Evolutionary conservation across 2,329 filamentous ascomycete genomes (phyloP), one percentile per base, ranked within the genome.

Genomic region (Colletotrichum musae): DNA sequence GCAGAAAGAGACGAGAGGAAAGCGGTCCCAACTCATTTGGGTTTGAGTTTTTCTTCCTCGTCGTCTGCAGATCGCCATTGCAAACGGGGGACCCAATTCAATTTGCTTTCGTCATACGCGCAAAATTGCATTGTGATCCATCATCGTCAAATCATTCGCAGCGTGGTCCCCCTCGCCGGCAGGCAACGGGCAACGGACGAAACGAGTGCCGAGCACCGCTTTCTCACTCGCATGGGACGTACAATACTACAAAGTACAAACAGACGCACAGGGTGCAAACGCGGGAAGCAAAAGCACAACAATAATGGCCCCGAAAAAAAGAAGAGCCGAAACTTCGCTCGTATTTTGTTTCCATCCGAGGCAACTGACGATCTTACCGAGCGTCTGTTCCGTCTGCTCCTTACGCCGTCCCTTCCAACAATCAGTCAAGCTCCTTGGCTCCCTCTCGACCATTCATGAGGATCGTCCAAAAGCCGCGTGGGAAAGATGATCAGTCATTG

Each of bases 1-100:
- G 21, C 21, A 24, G 21, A 24, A 41, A 43, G 32, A 45, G 54
- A 45, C 24, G 54, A 58, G 52, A 57, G 28, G 50, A 53, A 43
- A 28, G 58, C 56, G 41, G 43, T 21, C 64, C 24, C 28, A 57
- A 48, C 60, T 68, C 60, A 53, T 64, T 51, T n/a, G 15, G 21
- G 21, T 59, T 43, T 43, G 60, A 41, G 18, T 43, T 24, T 67
- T 67, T 51, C 32, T 36, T 36, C 32, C 32, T 51, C 52, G 45
- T 64, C 28, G 10, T 48, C 48, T 66, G 66, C 54, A 69, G 66
- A 69, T 69, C 66, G 24, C 56, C 41, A 69, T 69, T 48, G 50
- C 56, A 56, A 65, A 56, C 50, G 43, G 54, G 54, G 61, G 66
- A 32, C 47, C 32, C 50, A 41, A 48, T 28, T 16, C 54, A 51